phyloP scores from a whole-genome alignment of 805 yeast species.

The Grigorovia humatica region DNA sequence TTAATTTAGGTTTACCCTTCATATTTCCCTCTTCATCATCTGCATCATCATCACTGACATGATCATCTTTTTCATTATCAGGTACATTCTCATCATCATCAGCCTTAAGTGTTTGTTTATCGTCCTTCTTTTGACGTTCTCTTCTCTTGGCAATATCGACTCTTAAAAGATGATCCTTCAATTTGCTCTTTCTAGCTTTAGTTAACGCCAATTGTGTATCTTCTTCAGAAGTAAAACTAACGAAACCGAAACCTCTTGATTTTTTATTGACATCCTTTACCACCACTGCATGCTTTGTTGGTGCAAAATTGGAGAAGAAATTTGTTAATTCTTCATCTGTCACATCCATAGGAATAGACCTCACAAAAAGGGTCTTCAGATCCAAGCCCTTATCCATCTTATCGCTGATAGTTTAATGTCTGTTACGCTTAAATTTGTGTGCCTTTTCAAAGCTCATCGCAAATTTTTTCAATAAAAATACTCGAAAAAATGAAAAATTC shows the following conservation, averaged over 20 bases:
- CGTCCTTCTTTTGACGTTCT: slow-evolving; percentile 47
- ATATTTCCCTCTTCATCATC: slow-evolving; percentile 30
- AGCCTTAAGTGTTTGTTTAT: slow-evolving; percentile 3
- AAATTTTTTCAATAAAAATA: slow-evolving; percentile 1
- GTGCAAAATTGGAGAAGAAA: slow-evolving; percentile 84
- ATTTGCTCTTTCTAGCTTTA: slow-evolving; percentile 52
- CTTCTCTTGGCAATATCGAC: slow-evolving; percentile 89
- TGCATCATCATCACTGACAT: slow-evolving; percentile 9
- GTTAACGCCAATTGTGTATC: slow-evolving; percentile 72
- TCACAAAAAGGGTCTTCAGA: slow-evolving; percentile 63
- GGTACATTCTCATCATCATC: slow-evolving; percentile 1
- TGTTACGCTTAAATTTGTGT: background rate
- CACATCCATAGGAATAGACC: slow-evolving; percentile 72
- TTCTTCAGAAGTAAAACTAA: slow-evolving; percentile 73
- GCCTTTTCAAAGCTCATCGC: slow-evolving; percentile 3
- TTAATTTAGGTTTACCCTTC: slow-evolving; percentile 76
- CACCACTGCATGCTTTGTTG: slow-evolving; percentile 89
- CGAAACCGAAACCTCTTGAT: slow-evolving; percentile 94
- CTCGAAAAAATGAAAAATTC: background rate
- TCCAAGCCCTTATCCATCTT: slow-evolving; percentile 27
- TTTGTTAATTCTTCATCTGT: slow-evolving; percentile 74
- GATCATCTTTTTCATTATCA: background rate
- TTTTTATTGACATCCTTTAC: slow-evolving; percentile 68
- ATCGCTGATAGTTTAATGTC: background rate
- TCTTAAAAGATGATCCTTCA: slow-evolving; percentile 55